Evolutionary conservation across 495 filamentous ascomycete genomes (phyloP).

Genomic region (Penicillium turbatum): DNA sequence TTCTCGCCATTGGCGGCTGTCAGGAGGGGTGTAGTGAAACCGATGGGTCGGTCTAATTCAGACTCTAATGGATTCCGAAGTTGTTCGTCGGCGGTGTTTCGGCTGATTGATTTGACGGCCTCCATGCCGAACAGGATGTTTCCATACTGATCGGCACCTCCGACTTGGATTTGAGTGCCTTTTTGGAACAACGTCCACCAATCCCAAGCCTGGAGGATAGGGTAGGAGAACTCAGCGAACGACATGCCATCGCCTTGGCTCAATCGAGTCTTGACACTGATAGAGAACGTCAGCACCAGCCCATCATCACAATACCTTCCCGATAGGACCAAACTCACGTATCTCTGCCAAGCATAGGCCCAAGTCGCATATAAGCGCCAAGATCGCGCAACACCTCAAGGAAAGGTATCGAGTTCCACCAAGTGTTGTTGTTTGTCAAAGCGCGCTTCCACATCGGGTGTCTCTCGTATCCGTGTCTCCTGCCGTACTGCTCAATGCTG

Average conservation of each 20-base stretch:
- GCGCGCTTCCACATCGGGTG: slow-evolving; percentile 59
- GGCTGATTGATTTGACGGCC: slow-evolving; percentile 65
- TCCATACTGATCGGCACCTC: slow-evolving; percentile 92
- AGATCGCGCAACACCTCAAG: slow-evolving; percentile 68
- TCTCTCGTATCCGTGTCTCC: slow-evolving; percentile 55
- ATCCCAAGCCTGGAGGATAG: slow-evolving; percentile 93
- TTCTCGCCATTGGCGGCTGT: slow-evolving; percentile 83
- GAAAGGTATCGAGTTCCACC: slow-evolving; percentile 67
- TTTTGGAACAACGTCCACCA: slow-evolving; percentile 78
- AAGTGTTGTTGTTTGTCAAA: slow-evolving; percentile 72
- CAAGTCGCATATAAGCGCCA: slow-evolving; percentile 67
- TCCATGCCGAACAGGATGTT: slow-evolving; percentile 94
- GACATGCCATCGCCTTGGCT: slow-evolving; percentile 82
- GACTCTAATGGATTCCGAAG: slow-evolving; percentile 26
- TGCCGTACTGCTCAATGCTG: slow-evolving; percentile 61
- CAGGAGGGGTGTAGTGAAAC: slow-evolving; percentile 84
- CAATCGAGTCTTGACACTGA: slow-evolving; percentile 78
- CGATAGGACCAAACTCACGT: slow-evolving; percentile 56
- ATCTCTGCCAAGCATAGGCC: slow-evolving; percentile 82
- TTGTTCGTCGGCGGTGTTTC: slow-evolving; percentile 37
- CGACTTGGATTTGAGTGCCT: slow-evolving; percentile 76
- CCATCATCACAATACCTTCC: neutral
- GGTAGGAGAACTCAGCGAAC: slow-evolving; percentile 89
- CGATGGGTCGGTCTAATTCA: slow-evolving; percentile 56
- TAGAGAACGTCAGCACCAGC: slow-evolving; percentile 16